Evolutionary conservation across 345 rosid genomes (phyloP), one percentile per base, ranked within the genome.

Genomic region (Mangifera indica): DNA sequence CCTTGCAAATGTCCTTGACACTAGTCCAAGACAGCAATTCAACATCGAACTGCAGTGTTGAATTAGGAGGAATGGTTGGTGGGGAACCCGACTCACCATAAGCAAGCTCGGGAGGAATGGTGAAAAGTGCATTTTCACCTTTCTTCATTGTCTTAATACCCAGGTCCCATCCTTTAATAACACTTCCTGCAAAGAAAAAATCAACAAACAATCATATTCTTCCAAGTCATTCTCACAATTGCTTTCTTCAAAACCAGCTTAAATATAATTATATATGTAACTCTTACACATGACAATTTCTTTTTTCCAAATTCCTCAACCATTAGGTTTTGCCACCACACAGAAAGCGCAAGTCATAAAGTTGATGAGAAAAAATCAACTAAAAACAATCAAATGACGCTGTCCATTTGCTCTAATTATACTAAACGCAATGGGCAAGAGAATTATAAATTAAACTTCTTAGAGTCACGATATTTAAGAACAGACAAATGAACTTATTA

Each of bases 101-200:
- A 5, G 98, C 97, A 58, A 93, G 77, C 74, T 85, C 89, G 1
- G 94, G 70, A 62, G 98, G 94, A 72, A 90, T 93, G 62, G 98
- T 93, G 68, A 93, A 88, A 13, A 87, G 72, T 42, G 97, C 91
- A 76, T 93, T 91, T 77, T 93, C 98, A 5, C 91, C 89, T 71
- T 90, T 93, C 86, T 91, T 96, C 99, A 96, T 96, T 17, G 97
- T 93, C 81, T 93, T 96, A 62, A 96, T 87, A 60, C 99, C 99
- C 56, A 74, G 83, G 74, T 96, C 99, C 99, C 99, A 96, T 73
- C 99, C 99, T 77, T 93, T 92, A 37, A 91, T 93, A 71, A 93
- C 98, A 74, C 86, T 93, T 29, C 97, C 98, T 93, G 80, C 62
- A 75, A 37, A 5, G 13, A 45, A 11, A 60, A 57, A 15, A 7